These are phyloP conservation scores for Termitomyces bulborhizus DNA, from an alignment of 768 basidiomycete genomes.

Conservation along the genomic window DNA sequence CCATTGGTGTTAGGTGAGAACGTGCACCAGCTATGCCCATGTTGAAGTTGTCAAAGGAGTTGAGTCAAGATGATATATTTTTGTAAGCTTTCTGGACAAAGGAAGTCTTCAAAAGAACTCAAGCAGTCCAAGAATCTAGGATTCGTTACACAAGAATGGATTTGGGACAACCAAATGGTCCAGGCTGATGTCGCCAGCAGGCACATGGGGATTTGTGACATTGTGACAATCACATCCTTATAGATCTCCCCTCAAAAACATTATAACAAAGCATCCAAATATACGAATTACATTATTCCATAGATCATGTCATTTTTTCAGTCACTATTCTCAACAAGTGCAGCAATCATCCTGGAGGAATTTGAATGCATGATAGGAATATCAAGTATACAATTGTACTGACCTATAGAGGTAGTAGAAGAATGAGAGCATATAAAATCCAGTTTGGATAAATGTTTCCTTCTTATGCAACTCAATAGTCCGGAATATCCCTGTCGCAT, in stretches of 20 bases:
- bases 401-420: constrained; percentile 90
- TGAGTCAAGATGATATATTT: constrained; percentile 2
- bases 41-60: constrained; percentile 17
- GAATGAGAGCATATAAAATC: constrained; percentile 86
- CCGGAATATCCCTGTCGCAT: constrained; percentile 99
- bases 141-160: constrained; percentile 2
- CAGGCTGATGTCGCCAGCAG: constrained; percentile 9
- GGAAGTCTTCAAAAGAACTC: neutral
- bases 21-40: constrained; percentile 39
- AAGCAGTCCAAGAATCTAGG: neutral
- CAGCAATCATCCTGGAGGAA: constrained; percentile 67
- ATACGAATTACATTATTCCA: constrained; percentile 4
- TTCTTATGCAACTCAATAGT: constrained; percentile 92
- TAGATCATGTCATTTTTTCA: constrained; percentile 18
- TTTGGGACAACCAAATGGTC: constrained; percentile 5
- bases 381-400: constrained; percentile 18
- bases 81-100: constrained; percentile 1
- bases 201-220: constrained; percentile 12
- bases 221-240: neutral
- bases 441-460: constrained; percentile 90
- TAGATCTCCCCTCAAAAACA: neutral
- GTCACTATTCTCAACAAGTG: constrained; percentile 74
- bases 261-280: constrained; percentile 2
- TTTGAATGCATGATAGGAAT: neutral
- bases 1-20: constrained; percentile 6